phyloP scores from a whole-genome alignment of 2,329 filamentous ascomycete genomes.

The Akanthomyces lecanii region DNA sequence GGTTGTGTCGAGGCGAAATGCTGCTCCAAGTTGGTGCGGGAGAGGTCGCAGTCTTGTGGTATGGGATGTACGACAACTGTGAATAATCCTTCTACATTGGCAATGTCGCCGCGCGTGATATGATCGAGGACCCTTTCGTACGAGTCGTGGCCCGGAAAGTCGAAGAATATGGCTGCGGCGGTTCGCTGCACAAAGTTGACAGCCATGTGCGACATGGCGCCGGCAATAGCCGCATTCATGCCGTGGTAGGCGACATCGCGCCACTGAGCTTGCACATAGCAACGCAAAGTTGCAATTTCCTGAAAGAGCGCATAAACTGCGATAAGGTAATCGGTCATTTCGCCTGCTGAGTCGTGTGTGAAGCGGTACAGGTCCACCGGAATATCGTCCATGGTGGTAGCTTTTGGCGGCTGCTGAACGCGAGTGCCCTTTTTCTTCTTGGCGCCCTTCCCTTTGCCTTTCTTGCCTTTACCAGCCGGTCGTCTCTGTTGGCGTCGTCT shows the following conservation, averaged over 20 bases:
- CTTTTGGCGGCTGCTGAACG: constrained; percentile 16
- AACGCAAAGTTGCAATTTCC: constrained; percentile 38
- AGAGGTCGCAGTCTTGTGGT: not conserved
- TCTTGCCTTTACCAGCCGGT: constrained; percentile 1
- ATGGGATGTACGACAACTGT: constrained; percentile 16
- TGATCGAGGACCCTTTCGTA: constrained; percentile 40
- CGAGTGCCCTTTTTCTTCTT: constrained; percentile 21
- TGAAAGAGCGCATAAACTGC: constrained; percentile 36
- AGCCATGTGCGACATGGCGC: constrained; percentile 37
- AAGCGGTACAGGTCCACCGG: constrained; percentile 42
- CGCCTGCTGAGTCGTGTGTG: constrained; percentile 34
- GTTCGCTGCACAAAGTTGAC: constrained; percentile 38
- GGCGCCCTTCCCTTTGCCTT: constrained; percentile 9
- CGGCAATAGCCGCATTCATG: constrained; percentile 44
- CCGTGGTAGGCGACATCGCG: constrained; percentile 39
- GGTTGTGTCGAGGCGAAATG: not conserved
- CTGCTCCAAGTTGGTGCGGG: not conserved
- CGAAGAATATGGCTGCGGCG: constrained; percentile 36
- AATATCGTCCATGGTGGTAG: constrained; percentile 31
- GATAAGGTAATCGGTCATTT: constrained; percentile 40
- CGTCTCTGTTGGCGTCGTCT: not conserved
- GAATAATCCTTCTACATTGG: constrained; percentile 29
- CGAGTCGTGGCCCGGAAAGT: constrained; percentile 43
- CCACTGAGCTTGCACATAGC: constrained; percentile 39
- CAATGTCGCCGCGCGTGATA: constrained; percentile 35